phyloP scores from a whole-genome alignment of 2,329 filamentous ascomycete species.

The Diaporthe sp. region DNA sequence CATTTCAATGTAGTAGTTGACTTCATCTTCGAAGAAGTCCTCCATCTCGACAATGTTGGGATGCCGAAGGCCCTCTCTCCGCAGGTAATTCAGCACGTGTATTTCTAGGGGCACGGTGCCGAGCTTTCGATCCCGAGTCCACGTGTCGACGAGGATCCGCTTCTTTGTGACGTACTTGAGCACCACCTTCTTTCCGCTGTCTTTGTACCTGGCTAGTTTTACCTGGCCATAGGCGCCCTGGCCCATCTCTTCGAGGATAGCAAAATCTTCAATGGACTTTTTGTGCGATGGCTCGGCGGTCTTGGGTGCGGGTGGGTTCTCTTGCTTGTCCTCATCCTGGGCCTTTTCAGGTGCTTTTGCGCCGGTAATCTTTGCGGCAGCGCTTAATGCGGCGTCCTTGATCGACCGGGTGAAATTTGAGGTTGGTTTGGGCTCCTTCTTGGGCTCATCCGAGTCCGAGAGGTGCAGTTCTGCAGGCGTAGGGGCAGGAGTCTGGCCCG shows the following conservation, averaged over 20 bases:
- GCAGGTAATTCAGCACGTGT: constrained; percentile 93
- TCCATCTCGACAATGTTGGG: constrained; percentile 81
- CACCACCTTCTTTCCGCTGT: constrained; percentile 85
- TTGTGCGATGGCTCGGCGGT: constrained; percentile 64
- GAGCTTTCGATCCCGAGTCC: constrained; percentile 92
- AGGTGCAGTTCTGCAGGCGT: constrained; percentile 67
- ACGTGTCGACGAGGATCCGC: constrained; percentile 96
- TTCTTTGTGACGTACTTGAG: constrained; percentile 98
- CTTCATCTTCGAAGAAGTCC: constrained; percentile 82
- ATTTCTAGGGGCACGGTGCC: constrained; percentile 98
- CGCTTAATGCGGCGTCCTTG: constrained; percentile 68
- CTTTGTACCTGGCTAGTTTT: constrained; percentile 91
- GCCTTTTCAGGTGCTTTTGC: constrained; percentile 42
- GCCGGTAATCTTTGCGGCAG: constrained; percentile 67
- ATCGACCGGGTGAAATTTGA: constrained; percentile 68
- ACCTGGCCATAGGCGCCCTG: constrained; percentile 98
- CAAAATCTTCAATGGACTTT: constrained; percentile 90
- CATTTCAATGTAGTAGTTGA: constrained; percentile 99
- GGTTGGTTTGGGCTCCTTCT: constrained; percentile 58
- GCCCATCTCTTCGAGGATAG: constrained; percentile 97
- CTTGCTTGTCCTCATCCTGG: constrained; percentile 43
- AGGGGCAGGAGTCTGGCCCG: constrained; percentile 76
- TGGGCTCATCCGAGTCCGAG: constrained; percentile 66
- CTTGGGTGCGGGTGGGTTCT: constrained; percentile 43
- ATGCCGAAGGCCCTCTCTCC: constrained; percentile 77